phyloP scores from a whole-genome alignment of 139 green algal genomes.

The Diplosphaera chodatii region DNA sequence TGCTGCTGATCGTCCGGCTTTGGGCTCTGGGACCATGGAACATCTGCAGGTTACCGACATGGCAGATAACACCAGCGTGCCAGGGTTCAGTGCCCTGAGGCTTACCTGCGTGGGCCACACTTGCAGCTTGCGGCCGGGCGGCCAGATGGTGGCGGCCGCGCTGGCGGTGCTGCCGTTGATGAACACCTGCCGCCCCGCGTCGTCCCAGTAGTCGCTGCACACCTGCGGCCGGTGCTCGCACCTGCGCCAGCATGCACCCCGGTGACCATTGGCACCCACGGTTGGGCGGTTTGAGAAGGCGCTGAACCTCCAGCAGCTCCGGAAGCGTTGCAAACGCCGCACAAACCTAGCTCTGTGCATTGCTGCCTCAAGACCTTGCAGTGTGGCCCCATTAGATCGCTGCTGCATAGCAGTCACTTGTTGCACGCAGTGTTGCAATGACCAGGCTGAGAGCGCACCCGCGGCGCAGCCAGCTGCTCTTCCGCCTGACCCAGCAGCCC shows the following conservation, averaged over 20 bases:
- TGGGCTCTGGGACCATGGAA: too few species aligned
- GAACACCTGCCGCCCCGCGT: not conserved
- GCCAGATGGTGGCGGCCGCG: too few species aligned
- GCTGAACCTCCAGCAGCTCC: too few species aligned
- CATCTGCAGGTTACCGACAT: too few species aligned
- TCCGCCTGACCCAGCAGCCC: slow-evolving; percentile 1
- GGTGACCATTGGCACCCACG: not conserved
- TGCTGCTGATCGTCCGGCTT: too few species aligned
- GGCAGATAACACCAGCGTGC: too few species aligned
- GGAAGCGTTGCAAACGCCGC: too few species aligned
- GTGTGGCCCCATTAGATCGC: not conserved
- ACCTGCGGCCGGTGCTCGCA: slow-evolving; percentile 15
- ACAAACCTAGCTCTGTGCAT: too few species aligned
- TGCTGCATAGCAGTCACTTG: not conserved
- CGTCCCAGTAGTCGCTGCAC: slow-evolving; percentile 7
- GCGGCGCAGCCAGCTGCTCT: slow-evolving; percentile 7
- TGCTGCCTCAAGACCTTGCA: too few species aligned
- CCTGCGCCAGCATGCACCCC: not conserved
- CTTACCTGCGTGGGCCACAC: slow-evolving; percentile 28
- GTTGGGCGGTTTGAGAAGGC: not conserved
- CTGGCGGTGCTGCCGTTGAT: not conserved
- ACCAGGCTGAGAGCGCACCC: not conserved
- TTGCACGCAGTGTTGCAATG: too few species aligned
- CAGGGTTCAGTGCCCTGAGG: too few species aligned
- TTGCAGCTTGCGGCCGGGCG: slow-evolving; percentile 2